These are phyloP conservation scores for Arxiozyma telluris DNA, from an alignment of 1,139 yeast genomes.

Conservation along the genomic window DNA sequence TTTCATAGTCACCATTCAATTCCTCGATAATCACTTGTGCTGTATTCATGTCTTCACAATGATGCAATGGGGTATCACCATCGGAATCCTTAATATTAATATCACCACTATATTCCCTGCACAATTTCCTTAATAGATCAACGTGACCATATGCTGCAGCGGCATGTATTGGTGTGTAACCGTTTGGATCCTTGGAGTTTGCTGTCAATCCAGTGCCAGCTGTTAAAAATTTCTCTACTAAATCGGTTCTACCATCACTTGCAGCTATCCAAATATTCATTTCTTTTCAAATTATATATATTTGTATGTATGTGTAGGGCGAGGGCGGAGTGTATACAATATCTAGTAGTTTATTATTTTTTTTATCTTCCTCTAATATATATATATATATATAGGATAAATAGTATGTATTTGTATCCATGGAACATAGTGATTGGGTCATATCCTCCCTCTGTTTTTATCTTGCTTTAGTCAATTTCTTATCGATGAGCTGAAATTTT, in stretches of 20 bases:
- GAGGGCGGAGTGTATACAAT: no score
- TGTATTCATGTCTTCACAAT: conserved; percentile 60
- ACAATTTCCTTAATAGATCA: conserved; percentile 53
- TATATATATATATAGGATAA: no score
- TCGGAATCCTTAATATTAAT: conserved; percentile 75
- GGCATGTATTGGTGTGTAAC: conserved; percentile 94
- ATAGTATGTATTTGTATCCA: no score
- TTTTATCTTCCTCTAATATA: no score
- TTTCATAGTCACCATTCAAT: conserved; percentile 53
- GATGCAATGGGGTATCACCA: conserved; percentile 94
- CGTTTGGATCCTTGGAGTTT: conserved; percentile 77
- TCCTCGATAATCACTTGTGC: conserved; percentile 62
- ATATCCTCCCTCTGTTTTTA: no score
- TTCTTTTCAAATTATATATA: neutral
- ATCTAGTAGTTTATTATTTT: neutral
- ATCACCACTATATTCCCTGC: conserved; percentile 57
- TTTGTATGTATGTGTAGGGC: no score
- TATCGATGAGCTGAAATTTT: neutral
- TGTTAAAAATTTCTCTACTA: conserved; percentile 47
- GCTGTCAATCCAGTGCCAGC: conserved; percentile 46
- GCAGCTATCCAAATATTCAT: conserved; percentile 92
- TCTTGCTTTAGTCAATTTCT: neutral
- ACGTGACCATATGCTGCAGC: conserved; percentile 88
- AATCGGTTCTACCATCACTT: conserved; percentile 62
- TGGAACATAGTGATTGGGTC: neutral